Evolutionary conservation across 805 yeast genomes (phyloP), one percentile per base, ranked within the genome.

Genomic region (Barnettozyma sp.): DNA sequence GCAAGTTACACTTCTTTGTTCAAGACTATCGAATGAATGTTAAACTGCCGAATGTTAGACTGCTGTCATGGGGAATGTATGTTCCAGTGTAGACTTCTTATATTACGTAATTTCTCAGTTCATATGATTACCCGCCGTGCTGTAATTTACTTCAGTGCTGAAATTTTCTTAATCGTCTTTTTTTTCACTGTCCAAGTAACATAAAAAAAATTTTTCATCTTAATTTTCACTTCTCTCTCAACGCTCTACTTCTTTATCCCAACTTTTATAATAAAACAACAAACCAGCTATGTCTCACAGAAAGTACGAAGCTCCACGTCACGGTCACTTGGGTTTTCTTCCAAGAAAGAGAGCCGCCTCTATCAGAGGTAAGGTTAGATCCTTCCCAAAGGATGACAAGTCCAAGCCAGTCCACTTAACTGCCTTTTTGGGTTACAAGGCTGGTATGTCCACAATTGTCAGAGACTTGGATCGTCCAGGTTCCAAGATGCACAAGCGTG

Each of bases 401-500:
- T 68, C 95, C 55, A 90, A 90, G 83, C 94, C 97, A 61, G 96
- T 88, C 60, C 94, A 94, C 69, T 77, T 92, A 71, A 92, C 99
- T 59, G 97, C 99, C 58, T 92, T 90, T 94, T 81, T 92, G 61
- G 99, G 98, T 76, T 92, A 92, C 96, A 77, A 77, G 81, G 98
- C 98, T 59, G 99, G 99, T 86, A 92, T 92, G 98, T 81, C 98
- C 74, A 92, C 98, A 74, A 86, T 87, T 61, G 98, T 92, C 66
- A 88, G 98, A 78, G 98, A 92, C 76, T 82, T 92, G 68, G 97
- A 92, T 90, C 84, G 97, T 77, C 98, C 98, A 75, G 98, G 98
- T 70, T 92, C 98, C 68, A 92, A 92, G 81, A 87, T 90, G 96
- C 97, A 92, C 95, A 92, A 92, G 94, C 94, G 97, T 75, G 98